Evolutionary conservation across 495 filamentous ascomycete genomes (phyloP), one percentile per base, ranked within the genome.

Genomic region (Hypomontagnella submonticulosa): DNA sequence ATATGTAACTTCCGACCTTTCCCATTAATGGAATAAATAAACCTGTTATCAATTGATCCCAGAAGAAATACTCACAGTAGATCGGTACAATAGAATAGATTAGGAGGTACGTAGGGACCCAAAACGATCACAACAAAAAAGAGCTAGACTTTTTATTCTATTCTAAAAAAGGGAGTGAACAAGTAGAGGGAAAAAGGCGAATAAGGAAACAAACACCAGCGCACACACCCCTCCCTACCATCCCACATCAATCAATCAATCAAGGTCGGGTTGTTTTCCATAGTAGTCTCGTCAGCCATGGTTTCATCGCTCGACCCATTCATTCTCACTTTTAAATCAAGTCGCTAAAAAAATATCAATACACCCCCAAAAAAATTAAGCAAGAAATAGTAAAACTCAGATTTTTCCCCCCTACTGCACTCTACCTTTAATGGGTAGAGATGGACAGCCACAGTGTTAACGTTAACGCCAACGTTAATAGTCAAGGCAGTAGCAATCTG

Each of bases 361-460:
- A 33, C 44, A 58, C 32, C 48, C 34, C 32, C 47, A 59, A 62
- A 63, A 63, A 68, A n/a, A n/a, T n/a, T 68, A 68, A 63, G 47
- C 54, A 60, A 60, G 44, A 47, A 56, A 27, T 27, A 27, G 15
- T 46, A 57, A 66, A 68, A 66, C 59, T 56, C 64, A 64, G 63
- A 71, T 54, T 59, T 38, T 57, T 65, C 34, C 50, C 33, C 59
- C 49, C 63, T 8, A 41, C 10, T 33, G 47, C 53, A 70, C 63
- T 6, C 65, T 71, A 59, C 62, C 62, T 67, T 71, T 64, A 49
- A 67, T 27, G 23, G 66, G 66, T 69, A 77, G 69, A 63, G 40
- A 81, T 81, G 79, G 78, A 80, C 66, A 75, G 76, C 74, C 79
- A 71, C 53, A 61, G 59, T 61, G 59, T 49, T 62, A 59, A 67